Evolutionary conservation across 2,329 filamentous ascomycete genomes (phyloP).

Genomic region (Aciculosporium take): DNA sequence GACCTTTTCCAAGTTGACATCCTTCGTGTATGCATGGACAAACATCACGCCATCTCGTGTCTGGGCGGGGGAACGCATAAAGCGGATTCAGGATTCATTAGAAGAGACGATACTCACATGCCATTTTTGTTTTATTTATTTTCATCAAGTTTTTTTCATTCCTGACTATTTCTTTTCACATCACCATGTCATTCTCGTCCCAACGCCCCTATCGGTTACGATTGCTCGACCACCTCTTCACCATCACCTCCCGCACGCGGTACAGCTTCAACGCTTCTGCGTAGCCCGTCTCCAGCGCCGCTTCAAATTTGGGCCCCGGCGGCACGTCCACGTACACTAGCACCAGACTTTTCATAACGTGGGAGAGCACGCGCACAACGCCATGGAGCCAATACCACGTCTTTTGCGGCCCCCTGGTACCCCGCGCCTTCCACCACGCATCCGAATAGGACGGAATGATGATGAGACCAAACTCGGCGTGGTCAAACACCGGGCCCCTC

Average conservation of each 20-base stretch:
- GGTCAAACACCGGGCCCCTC: conserved; percentile 82
- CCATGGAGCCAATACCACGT: conserved; percentile 80
- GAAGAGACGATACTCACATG: too few species aligned
- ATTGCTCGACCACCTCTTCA: conserved; percentile 76
- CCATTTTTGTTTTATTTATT: too few species aligned
- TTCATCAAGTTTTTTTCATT: too few species aligned
- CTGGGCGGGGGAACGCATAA: too few species aligned
- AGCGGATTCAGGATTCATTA: too few species aligned
- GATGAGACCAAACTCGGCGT: conserved; percentile 82
- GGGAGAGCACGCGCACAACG: conserved; percentile 75
- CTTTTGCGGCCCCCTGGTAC: conserved; percentile 32
- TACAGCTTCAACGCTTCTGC: conserved; percentile 52
- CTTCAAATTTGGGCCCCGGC: conserved; percentile 38
- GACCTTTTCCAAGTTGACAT: too few species aligned
- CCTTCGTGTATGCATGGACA: too few species aligned
- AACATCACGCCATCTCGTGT: too few species aligned
- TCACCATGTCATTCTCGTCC: too few species aligned
- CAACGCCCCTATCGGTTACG: conserved; percentile 45
- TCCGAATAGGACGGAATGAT: conserved; percentile 73
- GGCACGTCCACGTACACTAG: conserved; percentile 87
- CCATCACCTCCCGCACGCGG: conserved; percentile 62
- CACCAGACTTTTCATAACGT: conserved; percentile 81
- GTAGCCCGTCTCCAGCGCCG: conserved; percentile 38
- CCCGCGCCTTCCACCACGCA: conserved; percentile 51
- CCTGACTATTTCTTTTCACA: too few species aligned